Base-by-base conservation (phyloP, 2,329 filamentous ascomycete species). In the Epichloe coenophiala region DNA sequence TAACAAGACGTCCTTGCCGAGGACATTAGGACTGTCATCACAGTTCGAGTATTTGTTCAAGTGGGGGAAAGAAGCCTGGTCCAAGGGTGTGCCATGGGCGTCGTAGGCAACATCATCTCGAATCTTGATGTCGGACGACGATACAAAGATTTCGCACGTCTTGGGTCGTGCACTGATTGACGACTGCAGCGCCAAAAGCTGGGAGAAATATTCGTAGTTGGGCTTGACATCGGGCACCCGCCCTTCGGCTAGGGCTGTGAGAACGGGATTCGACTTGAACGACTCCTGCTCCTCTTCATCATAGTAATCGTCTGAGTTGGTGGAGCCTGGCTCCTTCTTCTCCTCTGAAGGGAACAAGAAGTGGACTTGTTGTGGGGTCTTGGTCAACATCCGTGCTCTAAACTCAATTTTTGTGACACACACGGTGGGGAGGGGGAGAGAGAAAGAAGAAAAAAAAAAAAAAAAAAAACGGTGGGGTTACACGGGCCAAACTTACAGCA, bases 221-320 rank as follows among this genome's bases (percentile, higher is more conserved):
- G 77, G 77, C 56, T 74, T 71, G 57, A 80, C 76, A 31, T 77
- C 73, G 1, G 78, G 77, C 40, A 81, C 69, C 31, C 74, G 69
- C 21, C 72, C 72, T 57, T 81, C 73, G 8, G 78, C 74, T 36
- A 84, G 70, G 8, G 80, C 80, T 51, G 73, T 75, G 53, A 84
- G 67, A n/a, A 82, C 77, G 3, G 78, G 72, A 62, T 84, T 80
- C 52, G 78, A 75, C 65, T 83, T 83, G 69, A 83, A 80, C 7
- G 78, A 81, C 59, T 69, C 67, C 51, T 68, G 67, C 55, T 69
- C 67, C 47, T 69, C 67, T 27, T 69, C 67, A 39, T 69, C 67
- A 52, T 68, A 69, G 57, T 66, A 68, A 54, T 69, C 67, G 23
- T 84, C 79, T 54, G 78, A 76, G 65, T 83, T 83, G 64, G 82